Evolutionary conservation across 208 protist genomes (phyloP), one percentile per base, ranked within the genome.

Genomic region (Jaenimonas drosophilae): DNA sequence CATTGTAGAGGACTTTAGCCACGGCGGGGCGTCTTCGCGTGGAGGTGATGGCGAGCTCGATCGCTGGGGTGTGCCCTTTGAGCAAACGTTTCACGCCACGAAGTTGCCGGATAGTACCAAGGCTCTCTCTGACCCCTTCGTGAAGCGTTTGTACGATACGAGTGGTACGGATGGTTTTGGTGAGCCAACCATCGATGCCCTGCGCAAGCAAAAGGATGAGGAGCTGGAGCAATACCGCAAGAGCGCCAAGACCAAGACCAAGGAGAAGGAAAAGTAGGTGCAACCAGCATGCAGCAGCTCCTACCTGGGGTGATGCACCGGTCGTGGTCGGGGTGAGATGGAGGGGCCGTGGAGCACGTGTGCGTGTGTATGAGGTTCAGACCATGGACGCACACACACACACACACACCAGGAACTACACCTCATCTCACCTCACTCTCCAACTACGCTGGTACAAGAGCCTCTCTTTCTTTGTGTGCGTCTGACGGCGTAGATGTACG

Each of bases 181-280:
- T 9, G 82, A 94, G 41, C 74, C 79, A 16, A 60, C 50, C 11
- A 86, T 91, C 11, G 86, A 94, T 44, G 65, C 82, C 12, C 44
- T 91, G 37, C 73, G 79, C 17, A 75, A 63, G 46, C 82, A 91
- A 59, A 94, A 91, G 63, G 86, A 94, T 28, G 86, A 90, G 40
- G 85, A 93, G 54, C 64, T 93, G 24, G 79, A 89, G 52, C 72
- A 84, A 57, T 88, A 88, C 59, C 67, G 78, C 33, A 78, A 73
- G 53, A 45, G 39, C 29, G 33, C 51, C 19, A 58, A 56, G 43
- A 32, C 11, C 28, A 71, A 62, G 50, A 33, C n/a, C n/a, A n/a
- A n/a, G n/a, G n/a, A n/a, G n/a, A n/a, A n/a, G n/a, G n/a, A n/a
- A n/a, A n/a, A n/a, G n/a, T n/a, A n/a, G n/a, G n/a, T n/a, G n/a